Evolutionary conservation across 2,329 filamentous ascomycete genomes (phyloP).

Genomic region (Fusarium acutatum): DNA sequence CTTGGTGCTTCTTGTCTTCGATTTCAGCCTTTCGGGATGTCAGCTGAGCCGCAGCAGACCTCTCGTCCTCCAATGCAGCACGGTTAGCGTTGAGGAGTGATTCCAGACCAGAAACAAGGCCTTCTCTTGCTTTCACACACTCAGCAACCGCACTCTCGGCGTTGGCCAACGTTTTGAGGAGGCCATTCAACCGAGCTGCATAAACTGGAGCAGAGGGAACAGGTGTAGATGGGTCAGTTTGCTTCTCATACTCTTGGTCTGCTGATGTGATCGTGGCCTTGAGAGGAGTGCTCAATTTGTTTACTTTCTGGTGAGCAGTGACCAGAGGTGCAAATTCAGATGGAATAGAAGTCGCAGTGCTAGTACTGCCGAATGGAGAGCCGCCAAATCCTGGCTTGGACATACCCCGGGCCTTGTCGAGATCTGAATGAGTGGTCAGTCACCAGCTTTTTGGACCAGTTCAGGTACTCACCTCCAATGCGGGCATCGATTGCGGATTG

Average conservation of each 20-base stretch:
- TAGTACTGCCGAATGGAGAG: constrained; percentile 68
- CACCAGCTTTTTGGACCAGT: neutral
- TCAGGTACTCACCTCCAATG: constrained; percentile 69
- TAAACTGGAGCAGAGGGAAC: constrained; percentile 88
- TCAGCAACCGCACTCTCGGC: constrained; percentile 91
- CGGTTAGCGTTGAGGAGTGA: constrained; percentile 81
- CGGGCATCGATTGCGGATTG: constrained; percentile 82
- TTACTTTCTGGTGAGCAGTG: constrained; percentile 75
- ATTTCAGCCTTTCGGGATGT: constrained; percentile 73
- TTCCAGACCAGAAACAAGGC: constrained; percentile 82
- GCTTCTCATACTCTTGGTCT: constrained; percentile 83
- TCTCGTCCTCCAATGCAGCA: constrained; percentile 73
- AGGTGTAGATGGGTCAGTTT: constrained; percentile 74
- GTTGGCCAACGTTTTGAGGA: constrained; percentile 88
- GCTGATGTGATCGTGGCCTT: constrained; percentile 75
- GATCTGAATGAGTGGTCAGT: constrained; percentile 55
- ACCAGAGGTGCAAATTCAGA: constrained; percentile 81
- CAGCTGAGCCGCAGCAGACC: constrained; percentile 71
- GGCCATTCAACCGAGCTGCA: constrained; percentile 84
- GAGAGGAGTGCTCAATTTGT: constrained; percentile 75
- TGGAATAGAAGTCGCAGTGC: constrained; percentile 70
- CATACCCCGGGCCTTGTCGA: constrained; percentile 67
- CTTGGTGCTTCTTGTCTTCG: constrained; percentile 84
- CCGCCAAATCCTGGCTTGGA: constrained; percentile 61
- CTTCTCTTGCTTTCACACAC: constrained; percentile 83